Percentiles rank a stretch among this genome's conserved stretches.
phyloP scores from a whole-genome alignment of 148 eudicot genomes.

The Amaranthus palmeri region DNA sequence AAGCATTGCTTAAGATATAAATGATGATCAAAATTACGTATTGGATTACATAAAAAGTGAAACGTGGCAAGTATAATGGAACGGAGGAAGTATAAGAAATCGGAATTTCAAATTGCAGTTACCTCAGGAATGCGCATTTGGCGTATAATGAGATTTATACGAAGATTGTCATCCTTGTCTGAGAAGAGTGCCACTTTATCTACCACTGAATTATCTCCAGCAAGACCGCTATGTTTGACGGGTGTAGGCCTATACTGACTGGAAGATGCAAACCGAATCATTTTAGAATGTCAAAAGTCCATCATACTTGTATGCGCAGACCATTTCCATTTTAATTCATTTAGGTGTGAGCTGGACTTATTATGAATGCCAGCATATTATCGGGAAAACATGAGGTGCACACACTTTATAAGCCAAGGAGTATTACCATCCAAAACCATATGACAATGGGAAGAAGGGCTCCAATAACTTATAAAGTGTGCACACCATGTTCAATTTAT shows the following conservation, averaged over 20 bases:
- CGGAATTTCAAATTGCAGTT: conserved; percentile 6
- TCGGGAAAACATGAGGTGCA: too few relatives aligned
- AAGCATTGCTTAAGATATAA: too few relatives aligned
- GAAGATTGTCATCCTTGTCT: conserved; percentile 48
- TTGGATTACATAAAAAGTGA: too few relatives aligned
- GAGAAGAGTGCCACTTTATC: conserved; percentile 75
- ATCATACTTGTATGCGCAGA: neutral
- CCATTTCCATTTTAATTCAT: neutral
- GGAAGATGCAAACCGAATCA: conserved; percentile 19
- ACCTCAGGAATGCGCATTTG: conserved; percentile 99
- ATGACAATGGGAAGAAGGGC: too few relatives aligned
- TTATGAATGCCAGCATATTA: too few relatives aligned
- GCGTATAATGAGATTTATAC: conserved; percentile 73
- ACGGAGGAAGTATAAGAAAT: neutral
- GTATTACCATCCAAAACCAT: too few relatives aligned
- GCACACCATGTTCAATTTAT: too few relatives aligned
- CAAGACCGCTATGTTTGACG: conserved; percentile 51
- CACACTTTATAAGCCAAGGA: too few relatives aligned
- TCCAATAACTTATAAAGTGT: too few relatives aligned
- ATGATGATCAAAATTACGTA: too few relatives aligned
- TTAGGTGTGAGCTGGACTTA: neutral
- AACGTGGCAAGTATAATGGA: too few relatives aligned
- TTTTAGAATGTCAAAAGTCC: conserved; percentile 7
- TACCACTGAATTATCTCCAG: conserved; percentile 80
- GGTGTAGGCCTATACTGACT: conserved; percentile 54